Percentiles rank a stretch among this genome's conserved stretches.
Evolutionary conservation across 2,329 filamentous ascomycete genomes (phyloP).

Genomic region (Curvularia hawaiiensis): DNA sequence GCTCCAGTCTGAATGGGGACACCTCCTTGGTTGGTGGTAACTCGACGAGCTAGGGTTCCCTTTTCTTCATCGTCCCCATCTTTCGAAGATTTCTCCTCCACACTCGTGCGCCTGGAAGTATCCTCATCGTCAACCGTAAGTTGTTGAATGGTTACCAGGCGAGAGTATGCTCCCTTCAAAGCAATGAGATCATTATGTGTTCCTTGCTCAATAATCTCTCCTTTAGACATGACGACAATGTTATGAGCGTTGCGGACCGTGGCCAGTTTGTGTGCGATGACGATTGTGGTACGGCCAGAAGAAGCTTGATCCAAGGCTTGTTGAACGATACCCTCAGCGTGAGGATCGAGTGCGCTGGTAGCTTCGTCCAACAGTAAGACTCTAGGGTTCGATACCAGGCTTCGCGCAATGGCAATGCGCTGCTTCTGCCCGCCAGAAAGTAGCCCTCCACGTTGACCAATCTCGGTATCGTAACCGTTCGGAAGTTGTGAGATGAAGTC

Average conservation of each 20-base stretch:
- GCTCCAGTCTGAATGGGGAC: not conserved
- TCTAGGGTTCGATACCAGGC: slow-evolving; percentile 87
- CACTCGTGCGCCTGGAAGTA: not conserved
- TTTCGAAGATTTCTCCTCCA: not conserved
- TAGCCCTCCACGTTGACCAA: slow-evolving; percentile 89
- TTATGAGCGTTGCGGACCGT: slow-evolving; percentile 63
- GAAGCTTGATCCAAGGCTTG: slow-evolving; percentile 85
- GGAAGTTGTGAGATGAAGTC: slow-evolving; percentile 84
- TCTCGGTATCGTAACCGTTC: slow-evolving; percentile 88
- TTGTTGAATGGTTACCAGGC: slow-evolving; percentile 17
- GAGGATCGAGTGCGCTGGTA: slow-evolving; percentile 89
- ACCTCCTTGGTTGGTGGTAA: not conserved
- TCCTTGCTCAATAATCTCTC: slow-evolving; percentile 72
- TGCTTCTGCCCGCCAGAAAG: slow-evolving; percentile 95
- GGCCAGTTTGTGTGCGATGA: slow-evolving; percentile 90
- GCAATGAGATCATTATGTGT: slow-evolving; percentile 44
- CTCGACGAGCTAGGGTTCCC: not conserved
- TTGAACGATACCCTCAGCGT: slow-evolving; percentile 92
- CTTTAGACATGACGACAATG: slow-evolving; percentile 75
- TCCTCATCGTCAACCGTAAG: slow-evolving; percentile 6
- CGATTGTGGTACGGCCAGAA: slow-evolving; percentile 85
- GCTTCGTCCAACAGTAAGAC: slow-evolving; percentile 93
- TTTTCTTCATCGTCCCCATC: not conserved
- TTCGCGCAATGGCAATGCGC: slow-evolving; percentile 90
- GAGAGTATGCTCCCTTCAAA: slow-evolving; percentile 11